A percentile compares a stretch with the other conserved stretches of the same genome.
phyloP scores from a whole-genome alignment of 1,284 basidiomycete species.

The Irpex lacteus region DNA sequence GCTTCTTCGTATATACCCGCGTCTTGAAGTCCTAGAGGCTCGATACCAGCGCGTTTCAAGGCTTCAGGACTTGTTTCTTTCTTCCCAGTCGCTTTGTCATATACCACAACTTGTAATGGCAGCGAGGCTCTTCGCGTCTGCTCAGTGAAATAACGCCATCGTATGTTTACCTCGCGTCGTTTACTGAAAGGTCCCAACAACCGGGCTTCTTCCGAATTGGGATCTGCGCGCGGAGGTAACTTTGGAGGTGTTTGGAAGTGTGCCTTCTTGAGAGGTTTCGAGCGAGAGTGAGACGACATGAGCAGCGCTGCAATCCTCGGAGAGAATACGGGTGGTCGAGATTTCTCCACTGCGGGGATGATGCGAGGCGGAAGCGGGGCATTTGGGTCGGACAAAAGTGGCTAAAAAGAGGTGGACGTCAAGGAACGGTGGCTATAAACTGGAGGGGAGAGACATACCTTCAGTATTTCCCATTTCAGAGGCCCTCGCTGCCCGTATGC shows the following conservation, averaged over 20 bases:
- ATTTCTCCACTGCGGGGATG: slow-evolving; percentile 48
- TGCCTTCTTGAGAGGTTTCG: slow-evolving; percentile 37
- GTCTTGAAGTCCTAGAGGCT: slow-evolving; percentile 44
- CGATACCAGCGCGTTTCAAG: slow-evolving; percentile 25
- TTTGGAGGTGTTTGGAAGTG: slow-evolving; percentile 49
- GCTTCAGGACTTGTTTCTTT: slow-evolving; percentile 7
- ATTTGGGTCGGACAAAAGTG: slow-evolving; percentile 47
- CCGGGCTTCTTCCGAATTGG: slow-evolving; percentile 53
- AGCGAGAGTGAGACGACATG: slow-evolving; percentile 46
- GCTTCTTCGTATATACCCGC: slow-evolving; percentile 44
- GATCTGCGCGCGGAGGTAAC: slow-evolving; percentile 55
- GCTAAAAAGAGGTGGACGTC: slow-evolving; percentile 38
- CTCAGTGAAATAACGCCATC: slow-evolving; percentile 59
- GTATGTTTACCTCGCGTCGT: slow-evolving; percentile 69
- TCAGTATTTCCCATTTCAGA: slow-evolving; percentile 61
- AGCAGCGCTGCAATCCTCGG: slow-evolving; percentile 60
- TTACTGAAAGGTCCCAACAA: slow-evolving; percentile 66
- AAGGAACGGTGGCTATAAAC: slow-evolving; percentile 3
- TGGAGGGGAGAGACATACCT: slow-evolving; percentile 35
- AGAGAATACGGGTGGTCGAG: slow-evolving; percentile 62
- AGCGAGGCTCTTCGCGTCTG: slow-evolving; percentile 56
- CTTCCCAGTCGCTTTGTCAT: slow-evolving; percentile 8
- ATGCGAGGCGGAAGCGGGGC: slow-evolving; percentile 41
- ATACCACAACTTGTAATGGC: slow-evolving; percentile 49
- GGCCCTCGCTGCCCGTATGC: slow-evolving; percentile 80